phyloP scores from a whole-genome alignment of 495 filamentous ascomycete species.

The Poronia punctata region DNA sequence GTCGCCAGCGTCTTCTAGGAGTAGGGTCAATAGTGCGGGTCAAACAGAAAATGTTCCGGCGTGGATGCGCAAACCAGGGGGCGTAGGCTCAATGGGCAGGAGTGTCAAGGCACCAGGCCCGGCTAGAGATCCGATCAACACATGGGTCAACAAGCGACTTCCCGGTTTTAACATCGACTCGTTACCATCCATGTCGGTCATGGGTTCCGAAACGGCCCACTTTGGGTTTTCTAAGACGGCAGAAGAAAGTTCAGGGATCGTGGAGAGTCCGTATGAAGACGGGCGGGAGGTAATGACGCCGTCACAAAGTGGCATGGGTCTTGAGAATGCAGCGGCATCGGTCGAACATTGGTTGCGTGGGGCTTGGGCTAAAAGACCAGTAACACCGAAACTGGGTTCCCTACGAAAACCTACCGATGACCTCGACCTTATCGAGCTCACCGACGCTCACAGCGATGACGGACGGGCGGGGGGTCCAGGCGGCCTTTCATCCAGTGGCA shows the following conservation, averaged over 20 bases:
- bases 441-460: constrained; percentile 53
- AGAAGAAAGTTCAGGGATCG: constrained; percentile 31
- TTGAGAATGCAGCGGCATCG: constrained; percentile 78
- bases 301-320: constrained; percentile 30
- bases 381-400: constrained; percentile 40
- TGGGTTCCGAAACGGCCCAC: constrained; percentile 41
- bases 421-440: constrained; percentile 79
- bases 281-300: constrained; percentile 30
- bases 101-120: constrained; percentile 68
- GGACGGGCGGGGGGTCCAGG: constrained; percentile 21
- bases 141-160: constrained; percentile 69
- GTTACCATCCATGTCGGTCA: constrained; percentile 46
- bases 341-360: constrained; percentile 86
- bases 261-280: constrained; percentile 43
- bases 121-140: constrained; percentile 71
- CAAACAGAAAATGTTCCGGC: constrained; percentile 29
- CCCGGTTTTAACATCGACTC: constrained; percentile 59
- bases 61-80: constrained; percentile 71
- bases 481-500: neutral
- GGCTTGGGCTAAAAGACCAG: constrained; percentile 55
- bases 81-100: constrained; percentile 70
- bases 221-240: constrained; percentile 39
- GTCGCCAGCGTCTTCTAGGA: constrained; percentile 22
- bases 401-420: constrained; percentile 26
- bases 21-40: constrained; percentile 23